These are phyloP conservation scores for Cyclanthera cordifolia DNA, from an alignment of 306 rosid species.

Conservation along the genomic window DNA sequence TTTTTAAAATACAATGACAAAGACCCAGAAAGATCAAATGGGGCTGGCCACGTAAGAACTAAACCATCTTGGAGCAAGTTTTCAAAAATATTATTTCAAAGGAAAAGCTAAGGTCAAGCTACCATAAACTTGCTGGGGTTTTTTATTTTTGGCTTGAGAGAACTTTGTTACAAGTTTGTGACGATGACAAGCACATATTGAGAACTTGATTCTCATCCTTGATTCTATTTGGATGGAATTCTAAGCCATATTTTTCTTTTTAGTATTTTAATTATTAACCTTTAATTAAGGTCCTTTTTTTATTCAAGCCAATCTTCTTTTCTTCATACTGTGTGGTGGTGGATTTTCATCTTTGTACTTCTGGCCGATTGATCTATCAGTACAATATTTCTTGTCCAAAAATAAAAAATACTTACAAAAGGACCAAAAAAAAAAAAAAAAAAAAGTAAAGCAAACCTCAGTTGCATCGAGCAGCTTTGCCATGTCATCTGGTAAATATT, in stretches of 20 bases:
- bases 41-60: background rate
- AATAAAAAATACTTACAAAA: background rate
- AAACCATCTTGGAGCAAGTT: background rate
- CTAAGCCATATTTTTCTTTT: background rate
- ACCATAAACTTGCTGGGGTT: background rate
- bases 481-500: conserved; percentile 67
- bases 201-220: background rate
- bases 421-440: background rate
- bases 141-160: background rate
- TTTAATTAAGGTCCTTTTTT: background rate
- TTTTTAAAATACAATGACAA: too few species aligned
- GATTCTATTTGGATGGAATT: background rate
- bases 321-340: background rate
- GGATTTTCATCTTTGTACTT: background rate
- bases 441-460: conserved; percentile 41
- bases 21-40: background rate
- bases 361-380: background rate
- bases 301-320: background rate
- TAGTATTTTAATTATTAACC: background rate
- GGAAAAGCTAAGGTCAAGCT: background rate
- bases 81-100: background rate
- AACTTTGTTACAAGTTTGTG: background rate
- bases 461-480: conserved; percentile 30
- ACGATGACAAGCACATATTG: background rate
- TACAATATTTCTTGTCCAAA: background rate